Percentiles rank a stretch among this genome's conserved stretches.
Evolutionary conservation across 495 filamentous ascomycete species (phyloP).

Genomic region (Daldinia grandis): DNA sequence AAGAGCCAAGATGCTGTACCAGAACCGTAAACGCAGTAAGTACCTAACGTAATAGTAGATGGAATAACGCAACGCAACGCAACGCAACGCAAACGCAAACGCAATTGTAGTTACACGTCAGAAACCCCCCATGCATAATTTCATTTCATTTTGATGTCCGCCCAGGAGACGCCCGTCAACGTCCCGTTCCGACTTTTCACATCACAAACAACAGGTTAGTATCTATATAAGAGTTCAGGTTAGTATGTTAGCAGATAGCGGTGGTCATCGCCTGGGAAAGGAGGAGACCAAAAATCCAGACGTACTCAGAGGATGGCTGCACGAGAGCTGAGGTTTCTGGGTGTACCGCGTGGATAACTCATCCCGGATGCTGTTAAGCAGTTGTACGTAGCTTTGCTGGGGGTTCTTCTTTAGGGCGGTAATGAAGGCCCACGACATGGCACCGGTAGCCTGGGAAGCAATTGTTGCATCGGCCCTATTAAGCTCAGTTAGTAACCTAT

Average conservation of each 20-base stretch:
- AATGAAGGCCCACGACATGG: slow-evolving; percentile 99
- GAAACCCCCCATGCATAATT: slow-evolving; percentile 12
- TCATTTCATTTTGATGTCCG: slow-evolving; percentile 12
- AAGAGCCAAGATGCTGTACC: slow-evolving; percentile 7
- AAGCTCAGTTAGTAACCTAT: slow-evolving; percentile 3
- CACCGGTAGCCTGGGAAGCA: slow-evolving; percentile 87
- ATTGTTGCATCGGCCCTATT: slow-evolving; percentile 69
- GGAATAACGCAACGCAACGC: neutral
- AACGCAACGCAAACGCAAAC: too few relatives aligned
- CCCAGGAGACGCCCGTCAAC: slow-evolving; percentile 5
- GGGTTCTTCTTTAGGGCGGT: slow-evolving; percentile 94
- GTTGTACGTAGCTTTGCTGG: slow-evolving; percentile 95
- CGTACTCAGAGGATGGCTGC: slow-evolving; percentile 94
- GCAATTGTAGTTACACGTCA: neutral
- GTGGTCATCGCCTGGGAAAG: slow-evolving; percentile 23
- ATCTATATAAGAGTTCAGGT: slow-evolving; percentile 48
- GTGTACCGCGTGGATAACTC: slow-evolving; percentile 88
- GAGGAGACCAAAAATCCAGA: slow-evolving; percentile 42
- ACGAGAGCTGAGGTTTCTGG: slow-evolving; percentile 96
- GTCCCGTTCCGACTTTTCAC: slow-evolving; percentile 43
- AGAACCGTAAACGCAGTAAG: slow-evolving; percentile 1
- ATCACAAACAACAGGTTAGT: slow-evolving; percentile 63
- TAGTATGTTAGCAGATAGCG: slow-evolving; percentile 35
- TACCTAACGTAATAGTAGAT: neutral
- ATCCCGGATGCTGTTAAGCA: slow-evolving; percentile 94